Conservation (phyloP, 192 early-diverging fungal genomes). For the Spizellomyces punctatus region DNA sequence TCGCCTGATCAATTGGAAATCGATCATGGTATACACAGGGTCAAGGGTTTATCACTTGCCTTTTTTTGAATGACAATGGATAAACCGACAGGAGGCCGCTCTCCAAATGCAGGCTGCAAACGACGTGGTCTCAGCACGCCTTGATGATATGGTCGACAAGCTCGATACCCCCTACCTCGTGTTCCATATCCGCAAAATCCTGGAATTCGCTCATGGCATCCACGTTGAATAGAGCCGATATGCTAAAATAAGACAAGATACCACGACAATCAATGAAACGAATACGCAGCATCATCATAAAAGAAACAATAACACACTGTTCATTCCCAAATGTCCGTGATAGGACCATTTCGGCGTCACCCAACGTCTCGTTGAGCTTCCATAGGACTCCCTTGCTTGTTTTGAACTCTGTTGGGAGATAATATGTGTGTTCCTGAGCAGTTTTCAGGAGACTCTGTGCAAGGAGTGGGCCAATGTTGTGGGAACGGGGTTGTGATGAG, state of each 20-base stretch:
- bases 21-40: background rate
- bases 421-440: no score
- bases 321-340: background rate
- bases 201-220: background rate
- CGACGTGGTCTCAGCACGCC: background rate
- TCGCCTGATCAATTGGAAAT: background rate
- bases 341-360: background rate
- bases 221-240: background rate
- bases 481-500: no score
- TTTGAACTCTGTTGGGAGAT: no score
- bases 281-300: background rate
- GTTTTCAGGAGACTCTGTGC: no score
- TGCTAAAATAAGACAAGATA: background rate
- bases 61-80: constrained; percentile 2
- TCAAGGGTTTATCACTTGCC: background rate
- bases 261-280: background rate
- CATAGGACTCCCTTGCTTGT: background rate
- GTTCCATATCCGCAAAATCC: background rate
- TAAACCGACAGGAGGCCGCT: background rate
- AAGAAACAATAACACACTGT: background rate
- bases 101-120: background rate
- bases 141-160: no score
- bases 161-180: background rate
- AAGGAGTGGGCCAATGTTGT: no score
- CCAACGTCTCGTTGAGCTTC: background rate